Conservation (phyloP, 176 grass and related monocot species). For the Phyllostachys edulis region DNA sequence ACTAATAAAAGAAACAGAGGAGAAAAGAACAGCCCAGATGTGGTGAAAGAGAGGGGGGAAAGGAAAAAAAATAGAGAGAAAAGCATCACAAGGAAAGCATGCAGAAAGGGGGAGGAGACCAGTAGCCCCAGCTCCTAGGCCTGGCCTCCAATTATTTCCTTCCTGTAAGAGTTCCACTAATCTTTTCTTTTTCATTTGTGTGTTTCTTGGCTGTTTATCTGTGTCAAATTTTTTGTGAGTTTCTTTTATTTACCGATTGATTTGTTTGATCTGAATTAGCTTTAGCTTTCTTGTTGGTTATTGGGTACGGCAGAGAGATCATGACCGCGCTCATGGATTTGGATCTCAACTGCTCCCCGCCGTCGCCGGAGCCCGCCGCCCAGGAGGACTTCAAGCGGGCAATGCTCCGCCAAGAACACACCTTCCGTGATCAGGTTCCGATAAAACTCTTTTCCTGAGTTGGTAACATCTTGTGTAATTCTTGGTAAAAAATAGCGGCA, state of each 20-base stretch:
- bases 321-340: constrained; percentile 47
- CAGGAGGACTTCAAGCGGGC: constrained; percentile 35
- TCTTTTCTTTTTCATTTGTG: neutral
- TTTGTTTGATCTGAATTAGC: constrained; percentile 25
- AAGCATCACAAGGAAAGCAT: constrained; percentile 23
- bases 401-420: constrained; percentile 50
- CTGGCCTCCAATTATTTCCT: neutral
- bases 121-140: neutral
- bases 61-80: neutral
- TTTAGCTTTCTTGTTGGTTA: neutral
- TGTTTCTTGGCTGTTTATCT: neutral
- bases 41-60: neutral
- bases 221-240: neutral
- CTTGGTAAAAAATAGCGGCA: neutral
- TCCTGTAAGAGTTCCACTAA: neutral
- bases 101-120: constrained; percentile 18
- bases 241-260: neutral
- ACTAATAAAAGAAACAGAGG: neutral
- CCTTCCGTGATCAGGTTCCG: constrained; percentile 45
- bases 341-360: constrained; percentile 45
- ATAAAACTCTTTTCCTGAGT: neutral
- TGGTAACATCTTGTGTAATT: neutral
- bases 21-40: neutral
- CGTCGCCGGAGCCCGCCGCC: constrained; percentile 14
- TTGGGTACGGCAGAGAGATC: neutral